phyloP scores from a whole-genome alignment of 2,329 filamentous ascomycete species.

The Trematosphaeria pertusa region DNA sequence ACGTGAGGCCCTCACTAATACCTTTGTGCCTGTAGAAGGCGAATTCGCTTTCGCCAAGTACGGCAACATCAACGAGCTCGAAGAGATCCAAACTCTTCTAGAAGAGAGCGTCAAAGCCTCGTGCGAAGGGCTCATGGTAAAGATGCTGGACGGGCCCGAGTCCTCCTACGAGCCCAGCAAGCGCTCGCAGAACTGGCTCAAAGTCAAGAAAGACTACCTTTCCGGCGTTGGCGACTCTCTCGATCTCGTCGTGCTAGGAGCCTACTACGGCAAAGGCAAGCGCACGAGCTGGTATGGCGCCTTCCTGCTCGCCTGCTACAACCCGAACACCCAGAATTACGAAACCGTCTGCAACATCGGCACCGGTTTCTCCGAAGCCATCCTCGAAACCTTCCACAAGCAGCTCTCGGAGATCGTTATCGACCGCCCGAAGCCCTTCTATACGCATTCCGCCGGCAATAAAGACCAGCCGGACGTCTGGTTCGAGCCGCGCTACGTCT shows the following conservation, averaged over 20 bases:
- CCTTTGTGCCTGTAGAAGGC: conserved; percentile 81
- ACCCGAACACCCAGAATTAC: conserved; percentile 78
- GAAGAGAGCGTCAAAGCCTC: conserved; percentile 96
- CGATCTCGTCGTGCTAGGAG: conserved; percentile 93
- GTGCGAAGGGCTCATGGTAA: conserved; percentile 98
- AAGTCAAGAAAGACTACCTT: conserved; percentile 98
- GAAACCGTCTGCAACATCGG: conserved; percentile 99
- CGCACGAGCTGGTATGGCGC: conserved; percentile 95
- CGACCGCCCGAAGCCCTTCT: conserved; percentile 92
- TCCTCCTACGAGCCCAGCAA: conserved; percentile 96
- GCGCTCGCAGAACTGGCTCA: conserved; percentile 97
- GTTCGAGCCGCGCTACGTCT: conserved; percentile 94
- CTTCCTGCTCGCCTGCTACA: conserved; percentile 95
- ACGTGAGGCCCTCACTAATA: conserved; percentile 73
- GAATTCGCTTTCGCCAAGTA: conserved; percentile 90
- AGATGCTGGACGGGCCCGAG: conserved; percentile 94
- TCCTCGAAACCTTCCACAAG: conserved; percentile 84
- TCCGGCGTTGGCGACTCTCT: conserved; percentile 92
- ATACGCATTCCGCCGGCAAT: conserved; percentile 79
- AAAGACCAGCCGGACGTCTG: conserved; percentile 98
- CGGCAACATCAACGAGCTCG: conserved; percentile 86
- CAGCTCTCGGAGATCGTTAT: conserved; percentile 80
- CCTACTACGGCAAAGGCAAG: conserved; percentile 94
- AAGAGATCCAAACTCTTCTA: conserved; percentile 90
- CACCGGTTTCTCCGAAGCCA: conserved; percentile 93